Conservation (phyloP, 306 rosid species). For the Prunus dulcis region DNA sequence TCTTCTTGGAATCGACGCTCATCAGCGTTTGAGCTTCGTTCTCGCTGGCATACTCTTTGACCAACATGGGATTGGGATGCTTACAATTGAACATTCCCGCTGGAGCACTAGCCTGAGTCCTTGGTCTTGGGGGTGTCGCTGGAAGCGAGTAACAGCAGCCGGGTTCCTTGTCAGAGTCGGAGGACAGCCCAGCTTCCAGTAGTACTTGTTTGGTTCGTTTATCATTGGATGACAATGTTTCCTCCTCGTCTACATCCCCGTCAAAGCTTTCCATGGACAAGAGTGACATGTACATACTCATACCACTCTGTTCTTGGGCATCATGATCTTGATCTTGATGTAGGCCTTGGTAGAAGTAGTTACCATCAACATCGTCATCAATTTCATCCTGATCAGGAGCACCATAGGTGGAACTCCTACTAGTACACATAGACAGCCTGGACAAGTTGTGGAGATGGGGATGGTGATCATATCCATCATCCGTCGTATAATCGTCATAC, state of each 20-base stretch:
- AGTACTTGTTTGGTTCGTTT: conserved; percentile 17
- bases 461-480: conserved; percentile 22
- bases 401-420: conserved; percentile 34
- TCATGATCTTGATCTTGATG: not conserved
- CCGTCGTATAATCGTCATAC: conserved; percentile 19
- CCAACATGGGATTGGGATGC: not conserved
- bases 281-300: conserved; percentile 37
- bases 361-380: conserved; percentile 16
- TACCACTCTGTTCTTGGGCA: conserved; percentile 6
- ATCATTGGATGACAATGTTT: conserved; percentile 21
- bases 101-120: not conserved
- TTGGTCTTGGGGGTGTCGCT: conserved; percentile 45
- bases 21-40: conserved; percentile 33
- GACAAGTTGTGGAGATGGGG: conserved; percentile 47
- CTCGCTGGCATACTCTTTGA: conserved; percentile 60
- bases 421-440: conserved; percentile 60
- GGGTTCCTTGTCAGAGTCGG: conserved; percentile 56
- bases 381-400: conserved; percentile 25
- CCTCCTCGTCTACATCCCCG: conserved; percentile 47
- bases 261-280: conserved; percentile 59
- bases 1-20: conserved; percentile 18
- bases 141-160: conserved; percentile 53
- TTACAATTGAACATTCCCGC: not conserved
- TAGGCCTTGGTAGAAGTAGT: conserved; percentile 1
- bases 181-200: conserved; percentile 9